Percentiles rank a stretch among this genome's conserved stretches.
Conservation (phyloP, 1,284 basidiomycete species). For the Tylopilus sp. region DNA sequence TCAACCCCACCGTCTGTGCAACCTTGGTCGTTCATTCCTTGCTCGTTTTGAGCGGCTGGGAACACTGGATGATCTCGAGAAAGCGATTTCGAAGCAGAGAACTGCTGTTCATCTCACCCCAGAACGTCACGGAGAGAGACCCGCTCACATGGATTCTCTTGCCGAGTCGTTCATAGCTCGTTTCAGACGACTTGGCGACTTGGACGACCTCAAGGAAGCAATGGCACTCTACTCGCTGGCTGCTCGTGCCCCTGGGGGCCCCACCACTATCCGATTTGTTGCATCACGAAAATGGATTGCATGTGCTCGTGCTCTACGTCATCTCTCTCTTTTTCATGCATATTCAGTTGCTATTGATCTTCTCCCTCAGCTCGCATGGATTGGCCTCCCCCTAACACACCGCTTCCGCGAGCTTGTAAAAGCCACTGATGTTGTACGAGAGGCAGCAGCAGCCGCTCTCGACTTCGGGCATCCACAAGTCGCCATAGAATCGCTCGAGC, state of each 20-base stretch:
- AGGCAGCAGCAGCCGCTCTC: neutral
- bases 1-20: neutral
- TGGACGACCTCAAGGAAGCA: neutral
- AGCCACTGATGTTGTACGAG: neutral
- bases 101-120: neutral
- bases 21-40: neutral
- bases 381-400: neutral
- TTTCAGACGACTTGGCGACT: neutral
- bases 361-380: conserved; percentile 14
- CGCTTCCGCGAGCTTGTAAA: neutral
- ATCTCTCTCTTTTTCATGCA: conserved; percentile 1
- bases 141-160: neutral
- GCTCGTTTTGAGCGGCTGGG: neutral
- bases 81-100: neutral
- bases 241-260: neutral
- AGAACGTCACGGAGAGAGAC: neutral
- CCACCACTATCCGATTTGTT: neutral
- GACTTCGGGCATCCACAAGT: neutral
- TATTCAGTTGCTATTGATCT: conserved; percentile 1
- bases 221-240: neutral
- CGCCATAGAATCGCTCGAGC: neutral
- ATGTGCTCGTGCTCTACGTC: neutral
- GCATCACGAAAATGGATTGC: conserved; percentile 1
- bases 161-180: too few relatives aligned
- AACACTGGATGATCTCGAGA: neutral